A percentile compares a stretch with the other conserved stretches of the same genome.
Evolutionary conservation across 345 rosid genomes (phyloP).

Genomic region (Dipteronia sinensis): DNA sequence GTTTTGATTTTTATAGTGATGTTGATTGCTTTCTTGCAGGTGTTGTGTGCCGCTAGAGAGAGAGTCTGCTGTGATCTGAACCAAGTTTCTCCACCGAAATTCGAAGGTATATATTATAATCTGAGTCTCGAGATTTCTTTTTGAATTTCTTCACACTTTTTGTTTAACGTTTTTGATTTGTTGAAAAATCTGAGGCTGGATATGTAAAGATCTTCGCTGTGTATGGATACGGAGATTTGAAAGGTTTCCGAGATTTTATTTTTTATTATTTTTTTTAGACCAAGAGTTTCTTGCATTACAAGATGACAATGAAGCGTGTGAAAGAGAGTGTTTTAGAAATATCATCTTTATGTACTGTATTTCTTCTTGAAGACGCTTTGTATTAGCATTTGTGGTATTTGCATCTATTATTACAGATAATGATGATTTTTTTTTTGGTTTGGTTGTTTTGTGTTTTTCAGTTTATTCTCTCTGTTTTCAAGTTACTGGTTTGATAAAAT

Average conservation of each 20-base stretch:
- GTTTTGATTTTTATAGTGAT: neutral
- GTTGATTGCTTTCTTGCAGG: slow-evolving; percentile 5
- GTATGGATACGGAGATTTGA: slow-evolving; percentile 2
- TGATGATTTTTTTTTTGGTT: neutral
- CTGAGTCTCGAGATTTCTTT: neutral
- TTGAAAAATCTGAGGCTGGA: neutral
- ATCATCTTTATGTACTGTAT: neutral
- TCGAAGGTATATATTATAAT: neutral
- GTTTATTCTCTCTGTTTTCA: neutral
- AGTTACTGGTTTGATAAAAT: slow-evolving; percentile 18
- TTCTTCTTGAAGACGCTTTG: neutral
- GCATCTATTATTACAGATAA: too few species aligned
- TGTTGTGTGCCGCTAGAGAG: neutral
- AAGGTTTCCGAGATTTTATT: neutral
- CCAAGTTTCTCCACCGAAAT: neutral
- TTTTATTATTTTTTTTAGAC: neutral
- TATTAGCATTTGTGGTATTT: neutral
- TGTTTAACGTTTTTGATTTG: neutral
- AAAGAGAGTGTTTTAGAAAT: neutral
- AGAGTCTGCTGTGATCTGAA: slow-evolving; percentile 11
- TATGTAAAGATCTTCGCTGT: neutral
- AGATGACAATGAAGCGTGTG: slow-evolving; percentile 8
- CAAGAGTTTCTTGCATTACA: slow-evolving; percentile 27
- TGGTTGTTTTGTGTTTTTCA: neutral
- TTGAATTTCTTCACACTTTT: neutral